Percentiles rank a stretch among this genome's conserved stretches.
Conservation (phyloP, 169 alveolate species). For the Theileria annulata region DNA sequence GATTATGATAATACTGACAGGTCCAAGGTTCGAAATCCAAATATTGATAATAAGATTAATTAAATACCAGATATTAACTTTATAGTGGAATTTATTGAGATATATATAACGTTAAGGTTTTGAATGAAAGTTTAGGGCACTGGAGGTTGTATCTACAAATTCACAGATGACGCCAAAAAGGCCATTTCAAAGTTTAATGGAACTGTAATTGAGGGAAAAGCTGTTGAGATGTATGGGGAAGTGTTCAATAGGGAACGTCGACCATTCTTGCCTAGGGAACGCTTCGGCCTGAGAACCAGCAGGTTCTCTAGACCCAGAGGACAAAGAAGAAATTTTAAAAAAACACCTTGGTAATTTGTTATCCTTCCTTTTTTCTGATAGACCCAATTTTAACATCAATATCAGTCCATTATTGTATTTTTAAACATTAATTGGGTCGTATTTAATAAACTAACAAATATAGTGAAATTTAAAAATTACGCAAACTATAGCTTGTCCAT, state of each 20-base stretch:
- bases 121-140: conserved; percentile 65
- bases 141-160: conserved; percentile 72
- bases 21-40: conserved; percentile 64
- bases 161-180: conserved; percentile 66
- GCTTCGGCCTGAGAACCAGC: conserved; percentile 2
- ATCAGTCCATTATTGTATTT: background rate
- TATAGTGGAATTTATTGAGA: background rate
- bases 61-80: background rate
- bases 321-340: background rate
- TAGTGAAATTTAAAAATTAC: too few species aligned
- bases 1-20: conserved; percentile 81
- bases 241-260: conserved; percentile 16
- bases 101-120: background rate
- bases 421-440: background rate
- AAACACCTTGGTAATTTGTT: conserved; percentile 9
- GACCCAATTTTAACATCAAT: too few species aligned
- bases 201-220: conserved; percentile 31
- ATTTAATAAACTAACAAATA: too few species aligned
- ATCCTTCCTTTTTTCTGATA: too few species aligned
- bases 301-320: conserved; percentile 9
- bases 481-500: too few species aligned
- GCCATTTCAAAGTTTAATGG: conserved; percentile 72
- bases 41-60: background rate
- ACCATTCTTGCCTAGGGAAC: conserved; percentile 1
- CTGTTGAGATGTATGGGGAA: conserved; percentile 53